Evolutionary conservation across 2,329 filamentous ascomycete genomes (phyloP).

Genomic region (Juglanconis sp.): DNA sequence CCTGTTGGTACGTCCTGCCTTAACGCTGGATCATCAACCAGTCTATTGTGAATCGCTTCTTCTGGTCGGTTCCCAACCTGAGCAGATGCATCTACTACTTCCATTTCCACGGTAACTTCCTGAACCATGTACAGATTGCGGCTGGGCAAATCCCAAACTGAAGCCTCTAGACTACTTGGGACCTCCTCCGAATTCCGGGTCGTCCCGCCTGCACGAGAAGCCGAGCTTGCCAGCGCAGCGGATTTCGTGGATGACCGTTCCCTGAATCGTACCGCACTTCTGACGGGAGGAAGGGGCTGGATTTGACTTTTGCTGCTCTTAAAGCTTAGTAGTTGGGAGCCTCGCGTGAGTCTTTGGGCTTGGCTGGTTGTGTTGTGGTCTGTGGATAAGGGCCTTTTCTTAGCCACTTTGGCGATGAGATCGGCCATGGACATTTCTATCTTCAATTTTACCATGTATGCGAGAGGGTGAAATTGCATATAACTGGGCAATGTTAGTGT

Average conservation of each 20-base stretch:
- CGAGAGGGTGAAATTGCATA: conserved; percentile 44
- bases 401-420: conserved; percentile 35
- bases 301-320: not conserved
- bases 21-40: not conserved
- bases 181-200: not conserved
- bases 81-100: not conserved
- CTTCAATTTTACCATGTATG: conserved; percentile 44
- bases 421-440: conserved; percentile 47
- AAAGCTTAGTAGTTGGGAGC: not conserved
- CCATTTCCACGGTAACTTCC: conserved; percentile 1
- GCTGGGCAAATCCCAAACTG: not conserved
- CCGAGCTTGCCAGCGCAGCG: not conserved
- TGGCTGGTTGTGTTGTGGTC: not conserved
- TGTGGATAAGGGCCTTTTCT: conserved; percentile 2
- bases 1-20: not conserved
- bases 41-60: not conserved
- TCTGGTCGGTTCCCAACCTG: not conserved
- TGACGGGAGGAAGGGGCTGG: not conserved
- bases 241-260: not conserved
- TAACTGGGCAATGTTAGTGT: conserved; percentile 24
- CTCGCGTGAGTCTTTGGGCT: not conserved
- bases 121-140: conserved; percentile 9
- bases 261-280: conserved; percentile 3
- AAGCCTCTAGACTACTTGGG: not conserved
- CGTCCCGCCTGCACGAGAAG: not conserved